These are phyloP conservation scores for Picea abies DNA, from an alignment of 83 land plant genomes.

Conservation along the genomic window DNA sequence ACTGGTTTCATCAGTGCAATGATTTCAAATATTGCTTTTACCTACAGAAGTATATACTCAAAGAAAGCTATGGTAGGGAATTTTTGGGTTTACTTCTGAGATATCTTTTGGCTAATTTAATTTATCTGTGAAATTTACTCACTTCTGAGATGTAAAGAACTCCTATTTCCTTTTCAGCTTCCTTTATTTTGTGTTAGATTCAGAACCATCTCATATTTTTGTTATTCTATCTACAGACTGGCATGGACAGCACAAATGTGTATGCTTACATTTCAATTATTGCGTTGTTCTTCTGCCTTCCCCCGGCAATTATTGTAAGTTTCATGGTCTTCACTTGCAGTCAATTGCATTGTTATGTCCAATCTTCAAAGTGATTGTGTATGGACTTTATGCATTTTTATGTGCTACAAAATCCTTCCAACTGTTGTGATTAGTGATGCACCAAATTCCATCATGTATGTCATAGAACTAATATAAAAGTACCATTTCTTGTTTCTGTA, in stretches of 20 bases:
- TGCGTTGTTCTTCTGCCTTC: conserved; percentile 91
- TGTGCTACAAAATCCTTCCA: neutral
- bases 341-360: neutral
- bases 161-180: neutral
- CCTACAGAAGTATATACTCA: conserved; percentile 81
- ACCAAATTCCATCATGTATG: neutral
- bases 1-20: conserved; percentile 78
- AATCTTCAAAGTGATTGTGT: neutral
- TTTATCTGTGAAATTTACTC: neutral
- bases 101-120: neutral
- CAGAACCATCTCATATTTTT: neutral
- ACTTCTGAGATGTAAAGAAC: neutral
- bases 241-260: conserved; percentile 97
- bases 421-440: neutral
- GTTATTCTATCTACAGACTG: conserved; percentile 60
- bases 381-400: conserved; percentile 1
- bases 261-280: conserved; percentile 97
- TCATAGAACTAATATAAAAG: neutral
- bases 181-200: conserved; percentile 4
- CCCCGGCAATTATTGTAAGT: conserved; percentile 78
- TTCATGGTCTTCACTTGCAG: too few relatives aligned
- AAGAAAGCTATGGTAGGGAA: conserved; percentile 99
- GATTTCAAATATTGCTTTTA: conserved; percentile 81
- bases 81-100: neutral
- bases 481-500: conserved; percentile 18